Conservation (phyloP, 129 eudicot genomes). For the Scalesia atractyloides region DNA sequence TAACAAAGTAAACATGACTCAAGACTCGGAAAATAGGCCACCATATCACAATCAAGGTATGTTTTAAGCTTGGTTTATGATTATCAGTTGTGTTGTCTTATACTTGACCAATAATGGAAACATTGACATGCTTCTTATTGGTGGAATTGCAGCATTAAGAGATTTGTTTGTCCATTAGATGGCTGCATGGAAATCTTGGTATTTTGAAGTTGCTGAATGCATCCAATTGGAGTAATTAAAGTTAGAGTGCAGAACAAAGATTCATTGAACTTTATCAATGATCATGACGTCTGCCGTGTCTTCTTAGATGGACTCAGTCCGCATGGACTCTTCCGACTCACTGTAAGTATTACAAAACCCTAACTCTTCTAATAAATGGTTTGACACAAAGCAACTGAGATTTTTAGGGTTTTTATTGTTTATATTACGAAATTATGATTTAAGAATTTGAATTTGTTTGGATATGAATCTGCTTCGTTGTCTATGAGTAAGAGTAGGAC, state of each 20-base stretch:
- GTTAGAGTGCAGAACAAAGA: conserved; percentile 16
- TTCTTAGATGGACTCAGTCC: no score
- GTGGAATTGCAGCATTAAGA: conserved; percentile 62
- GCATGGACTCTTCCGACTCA: no score
- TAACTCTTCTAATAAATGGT: no score
- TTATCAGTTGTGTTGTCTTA: background rate
- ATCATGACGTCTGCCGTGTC: no score
- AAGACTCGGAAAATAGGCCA: conserved; percentile 81
- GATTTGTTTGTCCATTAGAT: conserved; percentile 86
- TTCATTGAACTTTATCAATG: background rate
- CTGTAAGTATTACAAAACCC: no score
- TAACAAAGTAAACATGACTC: conserved; percentile 37
- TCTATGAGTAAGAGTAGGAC: no score
- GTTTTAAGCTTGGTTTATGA: background rate
- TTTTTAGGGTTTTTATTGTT: no score
- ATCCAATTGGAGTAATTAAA: conserved; percentile 42
- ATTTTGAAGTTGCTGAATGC: conserved; percentile 80
- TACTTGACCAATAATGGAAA: conserved; percentile 3
- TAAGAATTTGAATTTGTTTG: no score
- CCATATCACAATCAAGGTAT: conserved; percentile 96
- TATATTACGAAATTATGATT: no score
- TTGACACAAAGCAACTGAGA: no score
- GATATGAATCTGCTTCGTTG: no score
- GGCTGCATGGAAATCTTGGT: conserved; percentile 96
- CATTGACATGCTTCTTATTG: conserved; percentile 20